Evolutionary conservation across 2,329 filamentous ascomycete genomes (phyloP), one percentile per base, ranked within the genome.

Genomic region (Verticillium tricorpus): DNA sequence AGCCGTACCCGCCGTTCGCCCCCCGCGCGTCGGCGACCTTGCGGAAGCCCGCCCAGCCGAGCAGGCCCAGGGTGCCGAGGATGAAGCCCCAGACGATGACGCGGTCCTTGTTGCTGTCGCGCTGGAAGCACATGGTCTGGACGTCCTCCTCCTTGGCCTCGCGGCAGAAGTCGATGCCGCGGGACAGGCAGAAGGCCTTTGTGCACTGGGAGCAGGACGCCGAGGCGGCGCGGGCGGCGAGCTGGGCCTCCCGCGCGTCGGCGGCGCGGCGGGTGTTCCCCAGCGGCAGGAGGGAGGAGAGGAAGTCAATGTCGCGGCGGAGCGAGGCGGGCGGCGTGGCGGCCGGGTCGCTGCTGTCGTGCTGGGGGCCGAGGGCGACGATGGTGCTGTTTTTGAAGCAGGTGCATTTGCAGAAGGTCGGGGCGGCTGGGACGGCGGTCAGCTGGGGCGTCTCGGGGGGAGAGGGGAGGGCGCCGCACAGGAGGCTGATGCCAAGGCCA

Each of bases 381-480:
- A 89, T 87, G 66, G 85, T 89, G 79, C 84, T 87, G 77, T 89
- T 89, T 68, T 84, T 85, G 77, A 87, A 87, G 77, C 86, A 89
- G 67, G 85, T 89, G 76, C 86, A 89, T 80, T 89, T 89, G 80
- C 86, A 89, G 72, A 89, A 89, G 2, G 83, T 85, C 19, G 85
- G 85, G 54, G 85, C 82, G 35, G 82, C 85, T 88, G 69, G 39
- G 12, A 60, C 37, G 31, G 28, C 34, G 9, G 40, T 60, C n/a
- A 35, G 40, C 12, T 56, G 2, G 22, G 45, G 22, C 12, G 15
- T 60, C 52, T 19, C 12, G 35, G 56, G 28, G 50, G 37, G 50
- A 31, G 28, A 40, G 54, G 52, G 45, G 45, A 35, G 61, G 60
- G 17, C 22, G 28, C 69, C 77, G 69, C 73, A 83, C 81, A 79